Percentiles rank a stretch among this genome's conserved stretches.
phyloP scores from a whole-genome alignment of 176 grass and related monocot species.

The Eremochloa ophiuroides region DNA sequence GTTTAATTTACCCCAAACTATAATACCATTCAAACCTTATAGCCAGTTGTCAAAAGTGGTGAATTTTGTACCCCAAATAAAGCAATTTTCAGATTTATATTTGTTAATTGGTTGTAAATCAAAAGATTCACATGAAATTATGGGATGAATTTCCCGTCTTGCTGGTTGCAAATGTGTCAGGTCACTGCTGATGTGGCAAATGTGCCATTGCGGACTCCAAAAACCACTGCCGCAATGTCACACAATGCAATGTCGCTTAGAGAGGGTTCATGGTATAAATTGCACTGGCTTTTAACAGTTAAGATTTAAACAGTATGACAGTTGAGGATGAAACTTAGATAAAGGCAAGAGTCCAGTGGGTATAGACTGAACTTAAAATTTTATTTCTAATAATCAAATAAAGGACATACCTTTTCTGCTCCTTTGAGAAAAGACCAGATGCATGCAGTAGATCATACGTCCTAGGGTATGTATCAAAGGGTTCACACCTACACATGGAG shows the following conservation, averaged over 20 bases:
- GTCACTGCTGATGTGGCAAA: neutral
- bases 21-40: neutral
- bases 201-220: neutral
- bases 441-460: slow-evolving; percentile 90
- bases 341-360: neutral
- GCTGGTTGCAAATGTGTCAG: neutral
- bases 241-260: neutral
- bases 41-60: neutral
- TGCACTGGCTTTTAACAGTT: neutral
- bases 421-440: slow-evolving; percentile 72
- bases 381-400: neutral
- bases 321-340: neutral
- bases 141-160: neutral
- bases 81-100: neutral
- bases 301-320: neutral
- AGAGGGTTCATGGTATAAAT: neutral
- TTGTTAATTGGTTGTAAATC: neutral
- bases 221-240: neutral
- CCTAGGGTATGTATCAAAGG: slow-evolving; percentile 98
- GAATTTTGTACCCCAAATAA: neutral
- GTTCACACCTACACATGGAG: slow-evolving; percentile 74
- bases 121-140: neutral
- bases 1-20: neutral
- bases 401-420: slow-evolving; percentile 61
- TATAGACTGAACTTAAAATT: neutral